A percentile compares a stretch with the other conserved stretches of the same genome.
phyloP scores from a whole-genome alignment of 2,329 filamentous ascomycete species.

The Diaporthe aspalathi region DNA sequence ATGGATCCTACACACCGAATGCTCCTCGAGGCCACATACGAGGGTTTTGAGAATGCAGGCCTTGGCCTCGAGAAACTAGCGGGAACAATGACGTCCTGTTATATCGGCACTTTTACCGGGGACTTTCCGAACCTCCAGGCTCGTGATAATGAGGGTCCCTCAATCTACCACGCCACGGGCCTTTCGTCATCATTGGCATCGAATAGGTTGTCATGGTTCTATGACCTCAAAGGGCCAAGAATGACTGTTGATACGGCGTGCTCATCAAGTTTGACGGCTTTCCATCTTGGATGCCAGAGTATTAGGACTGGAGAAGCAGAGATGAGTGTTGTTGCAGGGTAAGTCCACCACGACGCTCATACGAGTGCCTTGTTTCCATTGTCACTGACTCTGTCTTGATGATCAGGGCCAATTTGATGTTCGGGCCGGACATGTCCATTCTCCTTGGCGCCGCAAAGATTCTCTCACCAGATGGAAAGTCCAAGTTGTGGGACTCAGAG shows the following conservation, averaged over 20 bases:
- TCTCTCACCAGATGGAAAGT: constrained; percentile 47
- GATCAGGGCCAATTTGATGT: constrained; percentile 21
- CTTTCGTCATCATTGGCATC: constrained; percentile 40
- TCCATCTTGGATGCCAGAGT: constrained; percentile 33
- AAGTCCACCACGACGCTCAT: neutral
- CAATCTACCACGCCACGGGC: constrained; percentile 46
- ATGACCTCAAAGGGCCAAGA: constrained; percentile 51
- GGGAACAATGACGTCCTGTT: constrained; percentile 49
- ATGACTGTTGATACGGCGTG: constrained; percentile 55
- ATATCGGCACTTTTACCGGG: constrained; percentile 49
- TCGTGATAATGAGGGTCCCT: constrained; percentile 42
- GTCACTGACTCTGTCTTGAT: neutral
- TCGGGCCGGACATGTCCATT: constrained; percentile 31
- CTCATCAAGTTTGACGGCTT: constrained; percentile 42
- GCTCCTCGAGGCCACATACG: constrained; percentile 72
- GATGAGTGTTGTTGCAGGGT: constrained; percentile 22
- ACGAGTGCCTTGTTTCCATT: neutral
- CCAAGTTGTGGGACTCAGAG: constrained; percentile 46
- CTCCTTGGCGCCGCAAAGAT: constrained; percentile 42
- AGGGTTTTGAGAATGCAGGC: constrained; percentile 69
- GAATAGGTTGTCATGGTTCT: constrained; percentile 56
- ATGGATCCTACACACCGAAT: constrained; percentile 75
- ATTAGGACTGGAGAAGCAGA: constrained; percentile 25
- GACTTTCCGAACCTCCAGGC: constrained; percentile 50
- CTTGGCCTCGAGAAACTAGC: constrained; percentile 46